These are phyloP conservation scores for Pseudogymnoascus sp. DNA, from an alignment of 2,329 filamentous ascomycete genomes.

Conservation along the genomic window DNA sequence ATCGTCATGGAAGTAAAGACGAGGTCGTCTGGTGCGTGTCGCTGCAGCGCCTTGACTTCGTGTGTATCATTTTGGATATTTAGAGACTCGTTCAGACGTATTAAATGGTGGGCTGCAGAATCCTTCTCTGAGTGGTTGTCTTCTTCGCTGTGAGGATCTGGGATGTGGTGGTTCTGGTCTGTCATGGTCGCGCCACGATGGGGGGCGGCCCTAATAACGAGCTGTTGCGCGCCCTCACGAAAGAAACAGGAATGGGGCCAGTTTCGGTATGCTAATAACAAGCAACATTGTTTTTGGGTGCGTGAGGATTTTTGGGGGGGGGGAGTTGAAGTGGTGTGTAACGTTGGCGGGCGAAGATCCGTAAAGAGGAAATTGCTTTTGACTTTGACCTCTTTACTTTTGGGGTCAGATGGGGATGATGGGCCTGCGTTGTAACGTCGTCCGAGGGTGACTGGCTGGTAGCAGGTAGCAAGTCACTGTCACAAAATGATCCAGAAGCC, in stretches of 20 bases:
- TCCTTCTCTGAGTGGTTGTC: neutral
- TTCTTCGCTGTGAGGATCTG: neutral
- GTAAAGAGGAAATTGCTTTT: constrained; percentile 9
- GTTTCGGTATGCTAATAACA: neutral
- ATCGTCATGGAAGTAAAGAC: constrained; percentile 14
- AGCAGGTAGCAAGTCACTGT: constrained; percentile 4
- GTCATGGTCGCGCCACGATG: constrained; percentile 1
- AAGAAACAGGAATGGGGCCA: constrained; percentile 1
- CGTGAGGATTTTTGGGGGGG: neutral
- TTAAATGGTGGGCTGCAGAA: neutral
- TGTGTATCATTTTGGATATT: neutral
- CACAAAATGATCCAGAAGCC: neutral
- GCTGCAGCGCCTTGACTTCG: neutral
- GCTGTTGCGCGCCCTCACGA: neutral
- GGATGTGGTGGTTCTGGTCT: neutral
- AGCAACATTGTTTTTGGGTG: constrained; percentile 2
- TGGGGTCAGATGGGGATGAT: neutral
- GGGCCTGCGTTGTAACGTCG: neutral
- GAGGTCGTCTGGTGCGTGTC: neutral
- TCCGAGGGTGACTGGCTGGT: neutral
- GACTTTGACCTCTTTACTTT: neutral
- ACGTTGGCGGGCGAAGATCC: neutral
- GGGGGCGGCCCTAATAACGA: neutral
- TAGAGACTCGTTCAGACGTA: neutral
- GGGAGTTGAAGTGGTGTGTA: neutral